Percentiles rank a stretch among this genome's conserved stretches.
Evolutionary conservation across 2,329 filamentous ascomycete genomes (phyloP).

Genomic region (Aspergillus tubingensis): DNA sequence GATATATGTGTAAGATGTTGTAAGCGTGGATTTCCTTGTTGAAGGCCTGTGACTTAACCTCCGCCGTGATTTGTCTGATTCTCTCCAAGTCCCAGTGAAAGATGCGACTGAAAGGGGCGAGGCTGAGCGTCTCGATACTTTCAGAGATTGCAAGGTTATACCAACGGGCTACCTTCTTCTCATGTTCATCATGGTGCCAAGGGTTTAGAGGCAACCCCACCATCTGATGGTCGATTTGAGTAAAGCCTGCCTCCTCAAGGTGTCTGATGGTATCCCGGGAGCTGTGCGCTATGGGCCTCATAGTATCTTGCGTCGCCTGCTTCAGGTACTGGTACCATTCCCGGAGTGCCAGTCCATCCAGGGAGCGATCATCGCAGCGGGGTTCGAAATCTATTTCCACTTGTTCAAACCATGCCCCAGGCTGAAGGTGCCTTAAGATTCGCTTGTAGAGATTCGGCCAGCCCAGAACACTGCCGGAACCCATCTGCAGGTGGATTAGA

Average conservation of each 20-base stretch:
- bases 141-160: slow-evolving; percentile 78
- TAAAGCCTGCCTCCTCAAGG: slow-evolving; percentile 74
- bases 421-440: slow-evolving; percentile 71
- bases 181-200: slow-evolving; percentile 66
- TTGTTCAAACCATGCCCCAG: slow-evolving; percentile 79
- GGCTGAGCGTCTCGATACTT: slow-evolving; percentile 70
- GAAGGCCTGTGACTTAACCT: slow-evolving; percentile 69
- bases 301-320: slow-evolving; percentile 65
- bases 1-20: slow-evolving; percentile 56
- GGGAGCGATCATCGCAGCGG: slow-evolving; percentile 66
- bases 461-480: slow-evolving; percentile 73
- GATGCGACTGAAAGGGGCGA: slow-evolving; percentile 71
- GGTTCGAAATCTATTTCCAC: slow-evolving; percentile 85
- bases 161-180: slow-evolving; percentile 73
- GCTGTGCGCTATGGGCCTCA: slow-evolving; percentile 68
- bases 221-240: slow-evolving; percentile 71
- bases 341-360: slow-evolving; percentile 57
- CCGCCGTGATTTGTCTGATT: slow-evolving; percentile 62
- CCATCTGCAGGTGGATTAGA: slow-evolving; percentile 78
- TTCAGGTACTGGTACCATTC: slow-evolving; percentile 71
- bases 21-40: slow-evolving; percentile 69
- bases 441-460: slow-evolving; percentile 76
- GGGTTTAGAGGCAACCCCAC: slow-evolving; percentile 72
- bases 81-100: slow-evolving; percentile 63
- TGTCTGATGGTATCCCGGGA: slow-evolving; percentile 56